Conservation (phyloP, 2,329 filamentous ascomycete species). For the Aspergillus uvarum region DNA sequence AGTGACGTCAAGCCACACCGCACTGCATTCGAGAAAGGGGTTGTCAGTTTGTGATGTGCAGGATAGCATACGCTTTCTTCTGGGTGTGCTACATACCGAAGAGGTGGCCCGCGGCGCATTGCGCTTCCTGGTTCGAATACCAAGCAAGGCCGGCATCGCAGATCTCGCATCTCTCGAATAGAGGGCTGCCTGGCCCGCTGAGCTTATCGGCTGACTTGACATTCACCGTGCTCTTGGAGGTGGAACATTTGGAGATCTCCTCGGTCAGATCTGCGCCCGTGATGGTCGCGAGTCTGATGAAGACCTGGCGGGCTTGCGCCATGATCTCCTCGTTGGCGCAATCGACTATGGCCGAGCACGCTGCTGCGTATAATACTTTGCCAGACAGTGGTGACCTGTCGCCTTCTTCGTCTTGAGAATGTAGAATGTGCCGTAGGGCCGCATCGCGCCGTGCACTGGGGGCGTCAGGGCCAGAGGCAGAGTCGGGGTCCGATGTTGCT, state of each 20-base stretch:
- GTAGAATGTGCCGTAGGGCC: conserved; percentile 32
- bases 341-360: conserved; percentile 36
- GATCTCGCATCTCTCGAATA: conserved; percentile 54
- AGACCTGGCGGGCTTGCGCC: conserved; percentile 22
- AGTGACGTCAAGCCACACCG: conserved; percentile 57
- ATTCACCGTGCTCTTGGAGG: conserved; percentile 16
- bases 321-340: conserved; percentile 25
- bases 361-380: conserved; percentile 38
- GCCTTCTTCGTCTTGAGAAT: conserved; percentile 16
- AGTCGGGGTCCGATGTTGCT: neutral
- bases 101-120: conserved; percentile 53
- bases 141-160: conserved; percentile 52
- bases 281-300: conserved; percentile 29
- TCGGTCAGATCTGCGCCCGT: conserved; percentile 32
- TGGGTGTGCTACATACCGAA: conserved; percentile 43
- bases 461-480: conserved; percentile 11
- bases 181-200: conserved; percentile 21
- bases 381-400: conserved; percentile 24
- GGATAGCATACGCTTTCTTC: too few relatives aligned
- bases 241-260: conserved; percentile 32
- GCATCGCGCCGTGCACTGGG: conserved; percentile 23
- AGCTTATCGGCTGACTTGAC: conserved; percentile 27
- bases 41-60: conserved; percentile 11
- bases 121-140: conserved; percentile 47
- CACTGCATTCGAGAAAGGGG: conserved; percentile 30